Conservation (phyloP, 176 grass and related monocot species). For the Secale cereale region DNA sequence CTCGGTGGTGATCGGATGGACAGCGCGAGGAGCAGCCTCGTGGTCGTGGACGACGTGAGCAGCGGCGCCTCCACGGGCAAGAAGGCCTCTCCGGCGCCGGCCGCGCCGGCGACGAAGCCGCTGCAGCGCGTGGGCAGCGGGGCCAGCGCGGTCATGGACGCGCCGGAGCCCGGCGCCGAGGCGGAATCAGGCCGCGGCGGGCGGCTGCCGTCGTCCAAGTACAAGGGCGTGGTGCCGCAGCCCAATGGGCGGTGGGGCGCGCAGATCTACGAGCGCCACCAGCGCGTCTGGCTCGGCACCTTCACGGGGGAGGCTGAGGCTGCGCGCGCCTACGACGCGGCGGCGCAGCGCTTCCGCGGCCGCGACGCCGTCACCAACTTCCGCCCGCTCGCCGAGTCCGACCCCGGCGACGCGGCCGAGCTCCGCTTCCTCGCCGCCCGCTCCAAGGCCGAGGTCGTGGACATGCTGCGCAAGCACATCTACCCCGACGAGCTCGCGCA, state of each 20-base stretch:
- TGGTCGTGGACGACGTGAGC: conserved; percentile 51
- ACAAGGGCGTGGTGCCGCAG: conserved; percentile 97
- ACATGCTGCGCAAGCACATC: conserved; percentile 97
- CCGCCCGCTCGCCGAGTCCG: conserved; percentile 51
- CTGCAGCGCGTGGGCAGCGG: conserved; percentile 53
- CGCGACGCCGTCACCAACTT: conserved; percentile 94
- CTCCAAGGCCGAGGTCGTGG: conserved; percentile 81
- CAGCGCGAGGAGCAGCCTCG: conserved; percentile 45
- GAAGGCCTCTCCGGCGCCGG: conserved; percentile 15
- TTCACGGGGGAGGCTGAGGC: conserved; percentile 73
- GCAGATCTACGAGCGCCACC: conserved; percentile 98
- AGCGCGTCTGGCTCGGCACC: conserved; percentile 96
- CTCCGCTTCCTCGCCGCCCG: conserved; percentile 67
- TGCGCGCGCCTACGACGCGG: conserved; percentile 71
- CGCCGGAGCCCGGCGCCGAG: conserved; percentile 36
- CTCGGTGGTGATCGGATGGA: conserved; percentile 30
- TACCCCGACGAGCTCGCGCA: conserved; percentile 80
- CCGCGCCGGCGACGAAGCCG: neutral
- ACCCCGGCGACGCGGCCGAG: conserved; percentile 35
- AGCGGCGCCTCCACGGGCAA: conserved; percentile 56
- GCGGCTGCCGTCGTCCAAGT: conserved; percentile 74
- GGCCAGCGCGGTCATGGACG: conserved; percentile 54
- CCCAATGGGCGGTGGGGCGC: conserved; percentile 96
- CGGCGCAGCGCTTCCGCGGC: conserved; percentile 89
- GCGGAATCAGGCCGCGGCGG: conserved; percentile 25